A percentile compares a stretch with the other conserved stretches of the same genome.
Evolutionary conservation across 352 stramenopile genomes (phyloP).

Genomic region (Globisporangium nagaii): DNA sequence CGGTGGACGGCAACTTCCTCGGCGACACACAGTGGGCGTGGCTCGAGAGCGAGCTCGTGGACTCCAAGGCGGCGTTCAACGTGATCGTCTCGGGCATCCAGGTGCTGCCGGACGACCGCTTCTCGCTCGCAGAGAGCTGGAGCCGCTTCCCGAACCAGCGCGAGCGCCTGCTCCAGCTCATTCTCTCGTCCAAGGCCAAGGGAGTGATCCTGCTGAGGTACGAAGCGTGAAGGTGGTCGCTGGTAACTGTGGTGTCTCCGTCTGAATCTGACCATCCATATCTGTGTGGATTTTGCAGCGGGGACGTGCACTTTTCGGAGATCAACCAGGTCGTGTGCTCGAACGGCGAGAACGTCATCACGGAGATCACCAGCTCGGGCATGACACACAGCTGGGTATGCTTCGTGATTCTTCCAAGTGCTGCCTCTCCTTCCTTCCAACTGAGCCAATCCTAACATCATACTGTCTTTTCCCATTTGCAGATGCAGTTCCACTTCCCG

Average conservation of each 20-base stretch:
- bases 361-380: constrained; percentile 89
- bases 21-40: constrained; percentile 78
- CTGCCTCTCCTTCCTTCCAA: too few species aligned
- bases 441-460: neutral
- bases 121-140: constrained; percentile 86
- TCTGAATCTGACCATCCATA: neutral
- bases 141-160: constrained; percentile 78
- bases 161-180: constrained; percentile 76
- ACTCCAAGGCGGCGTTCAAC: constrained; percentile 86
- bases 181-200: constrained; percentile 80
- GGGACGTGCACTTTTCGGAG: constrained; percentile 92
- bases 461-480: neutral
- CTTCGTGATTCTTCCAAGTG: neutral
- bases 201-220: constrained; percentile 87
- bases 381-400: constrained; percentile 92
- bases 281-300: constrained; percentile 31
- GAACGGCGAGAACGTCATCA: constrained; percentile 49
- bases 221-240: neutral
- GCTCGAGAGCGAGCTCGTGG: constrained; percentile 76
- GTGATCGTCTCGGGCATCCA: constrained; percentile 92
- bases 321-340: constrained; percentile 90
- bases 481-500: constrained; percentile 74
- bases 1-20: constrained; percentile 60
- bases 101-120: constrained; percentile 78
- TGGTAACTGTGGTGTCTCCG: neutral